Base-by-base conservation (phyloP, 2,329 filamentous ascomycete species). In the Trichoderma pleuroti region DNA sequence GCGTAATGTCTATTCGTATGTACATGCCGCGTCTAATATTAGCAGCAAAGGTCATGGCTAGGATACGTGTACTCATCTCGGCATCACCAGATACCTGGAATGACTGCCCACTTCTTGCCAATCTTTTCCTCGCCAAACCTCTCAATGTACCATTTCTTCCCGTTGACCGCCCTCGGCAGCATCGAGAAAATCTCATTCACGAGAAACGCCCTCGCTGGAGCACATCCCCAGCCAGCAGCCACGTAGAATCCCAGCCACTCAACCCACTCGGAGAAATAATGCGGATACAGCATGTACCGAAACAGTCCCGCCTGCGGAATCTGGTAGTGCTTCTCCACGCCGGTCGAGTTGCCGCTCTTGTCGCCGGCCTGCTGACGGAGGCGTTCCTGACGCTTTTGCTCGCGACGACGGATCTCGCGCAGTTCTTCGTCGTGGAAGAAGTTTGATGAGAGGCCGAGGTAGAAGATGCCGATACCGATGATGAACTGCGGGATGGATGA, bases 231-330 rank as follows among this genome's bases (percentile, higher is more conserved):
- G 1, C 90, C 90, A 70, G 90, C 87, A 75, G 92, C 87, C 80
- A 97, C 87, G 84, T 91, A 94, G 80, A 94, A 99, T 0, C 96
- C 96, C 4, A 87, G 80, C 96, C 96, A 99, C 85, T 99, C 96
- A 67, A 97, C 80, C 96, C 96, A 99, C 83, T 99, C 96, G 78
- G 91, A 92, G n/a, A 97, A 85, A 80, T 98, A 99, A 80, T 99
- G 96, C 74, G 96, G 94, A 80, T 91, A 97, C 71, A 98, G 86
- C 78, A 97, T 88, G 76, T 90, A 91, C 74, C 87, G 85, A 82
- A 98, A 99, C 63, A 97, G 82, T 0, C 94, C 94, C 64, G 91
- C 91, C 77, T 93, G 85, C 0, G 96, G 96, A 66, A 99, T 88
- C 82, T 92, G 89, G 80, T 98, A 98, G 72, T 97, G 88, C 82